These are phyloP conservation scores for Periconia macrospinosa DNA, from an alignment of 2,329 filamentous ascomycete species.

Conservation along the genomic window DNA sequence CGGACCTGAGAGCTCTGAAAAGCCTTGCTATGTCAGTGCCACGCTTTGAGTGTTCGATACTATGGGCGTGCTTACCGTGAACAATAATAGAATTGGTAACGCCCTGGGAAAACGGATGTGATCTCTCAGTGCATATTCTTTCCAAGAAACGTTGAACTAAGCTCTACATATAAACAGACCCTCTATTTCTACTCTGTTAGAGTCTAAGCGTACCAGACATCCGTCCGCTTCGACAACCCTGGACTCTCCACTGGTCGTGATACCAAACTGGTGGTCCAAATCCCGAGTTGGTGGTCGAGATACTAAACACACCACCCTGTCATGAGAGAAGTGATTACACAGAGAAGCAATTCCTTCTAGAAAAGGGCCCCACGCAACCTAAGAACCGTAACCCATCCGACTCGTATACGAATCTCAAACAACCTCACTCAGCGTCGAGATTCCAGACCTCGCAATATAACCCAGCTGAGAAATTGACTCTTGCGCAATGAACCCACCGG, in stretches of 20 bases:
- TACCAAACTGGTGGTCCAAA: too few relatives aligned
- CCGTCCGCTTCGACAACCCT: too few relatives aligned
- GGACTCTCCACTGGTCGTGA: too few relatives aligned
- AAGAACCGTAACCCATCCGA: neutral
- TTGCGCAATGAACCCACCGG: conserved; percentile 4
- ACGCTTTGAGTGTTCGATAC: neutral
- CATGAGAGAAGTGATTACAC: neutral
- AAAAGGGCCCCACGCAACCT: neutral
- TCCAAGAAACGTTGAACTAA: neutral
- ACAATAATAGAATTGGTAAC: neutral
- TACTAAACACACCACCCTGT: neutral
- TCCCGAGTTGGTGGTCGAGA: too few relatives aligned
- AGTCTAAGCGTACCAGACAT: too few relatives aligned
- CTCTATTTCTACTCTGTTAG: too few relatives aligned
- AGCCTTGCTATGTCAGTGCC: neutral
- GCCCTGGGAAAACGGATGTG: neutral
- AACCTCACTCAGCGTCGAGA: neutral
- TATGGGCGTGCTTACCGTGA: neutral
- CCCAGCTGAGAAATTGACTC: neutral
- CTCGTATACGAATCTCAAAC: neutral
- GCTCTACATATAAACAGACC: neutral
- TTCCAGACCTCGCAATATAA: neutral
- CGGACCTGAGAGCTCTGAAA: neutral
- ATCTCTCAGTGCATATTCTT: neutral
- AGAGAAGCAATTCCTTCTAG: neutral